Base-by-base conservation (phyloP, 2,329 filamentous ascomycete genomes). In the Sclerotinia trifoliorum region DNA sequence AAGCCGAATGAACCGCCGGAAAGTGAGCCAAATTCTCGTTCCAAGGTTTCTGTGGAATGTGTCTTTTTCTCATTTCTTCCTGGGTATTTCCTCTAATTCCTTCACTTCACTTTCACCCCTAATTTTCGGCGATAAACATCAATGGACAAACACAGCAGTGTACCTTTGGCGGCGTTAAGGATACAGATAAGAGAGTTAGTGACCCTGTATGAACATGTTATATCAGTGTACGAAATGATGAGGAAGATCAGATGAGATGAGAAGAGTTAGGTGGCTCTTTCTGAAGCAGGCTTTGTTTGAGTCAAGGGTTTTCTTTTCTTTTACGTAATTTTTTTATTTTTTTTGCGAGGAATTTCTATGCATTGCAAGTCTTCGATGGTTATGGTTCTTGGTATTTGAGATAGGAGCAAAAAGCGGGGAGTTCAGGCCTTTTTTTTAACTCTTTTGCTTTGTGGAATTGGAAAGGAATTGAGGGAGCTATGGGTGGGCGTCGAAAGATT, bases 281-380 rank as follows among this genome's bases (percentile, higher is more conserved):
- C 65, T 42, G 48, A 52, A 66, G 65, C 65, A 44, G 65, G 65
- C 65, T 61, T 66, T 66, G 65, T 61, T 66, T 54, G 65, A 66
- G 65, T 66, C 48, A 8, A n/a, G 7, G 35, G 35, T 39, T 55
- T 35, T 61, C 19, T 51, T 61, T 60, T 60, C 35, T 51, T 51
- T 17, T 61, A 24, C 17, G n/a, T 39, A 13, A 13, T 66, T 54
- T 39, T 66, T 58, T 26, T 7, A 32, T 46, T 54, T 39, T 44
- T 52, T 17, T 44, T 29, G 46, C 29, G 24, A 42, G 58, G 44
- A 4, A 62, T 49, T 62, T 62, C 44, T 24, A 62, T 49, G 26
- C 10, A 62, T 39, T 49, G 21, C 58, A 42, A 64, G 24, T 35
- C 48, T 26, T 64, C 32, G 11, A 64, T 42, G 48, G 61, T 42